A percentile compares a stretch with the other conserved stretches of the same genome.
phyloP scores from a whole-genome alignment of 2,329 filamentous ascomycete genomes.

The Chrysosporium queenslandicum region DNA sequence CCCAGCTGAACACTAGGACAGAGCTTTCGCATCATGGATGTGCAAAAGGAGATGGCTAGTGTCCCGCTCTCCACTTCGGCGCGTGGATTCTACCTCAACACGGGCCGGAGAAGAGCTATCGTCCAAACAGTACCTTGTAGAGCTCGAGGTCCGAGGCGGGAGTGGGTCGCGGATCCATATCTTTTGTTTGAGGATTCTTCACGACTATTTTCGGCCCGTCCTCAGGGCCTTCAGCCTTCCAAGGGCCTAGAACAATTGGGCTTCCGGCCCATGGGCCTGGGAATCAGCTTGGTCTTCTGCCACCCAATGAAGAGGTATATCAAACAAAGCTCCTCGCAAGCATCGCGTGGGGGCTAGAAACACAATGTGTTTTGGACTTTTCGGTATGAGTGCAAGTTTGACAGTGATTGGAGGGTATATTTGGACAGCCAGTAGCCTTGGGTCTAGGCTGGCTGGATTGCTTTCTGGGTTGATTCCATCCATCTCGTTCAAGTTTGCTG shows the following conservation, averaged over 20 bases:
- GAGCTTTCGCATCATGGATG: not conserved
- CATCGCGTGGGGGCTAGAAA: slow-evolving; percentile 8
- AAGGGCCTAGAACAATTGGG: slow-evolving; percentile 4
- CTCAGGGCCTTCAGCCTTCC: not conserved
- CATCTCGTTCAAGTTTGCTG: not conserved
- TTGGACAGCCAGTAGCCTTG: not conserved
- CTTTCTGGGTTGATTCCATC: not conserved
- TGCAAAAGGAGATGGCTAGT: not conserved
- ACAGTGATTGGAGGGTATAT: slow-evolving; percentile 9
- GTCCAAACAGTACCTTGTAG: not conserved
- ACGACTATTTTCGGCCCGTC: slow-evolving; percentile 1
- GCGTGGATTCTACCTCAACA: not conserved
- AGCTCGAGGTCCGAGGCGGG: slow-evolving; percentile 4
- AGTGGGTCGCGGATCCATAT: slow-evolving; percentile 1
- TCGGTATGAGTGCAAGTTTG: not conserved
- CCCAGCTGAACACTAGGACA: too few relatives aligned
- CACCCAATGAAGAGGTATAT: not conserved
- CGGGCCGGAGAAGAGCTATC: not conserved
- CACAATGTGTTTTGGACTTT: slow-evolving; percentile 4
- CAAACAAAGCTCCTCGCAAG: slow-evolving; percentile 4
- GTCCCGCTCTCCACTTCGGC: slow-evolving; percentile 6
- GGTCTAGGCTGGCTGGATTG: not conserved
- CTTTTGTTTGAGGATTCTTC: not conserved
- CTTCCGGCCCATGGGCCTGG: not conserved
- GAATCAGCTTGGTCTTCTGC: not conserved